phyloP scores from a whole-genome alignment of 2,329 filamentous ascomycete species.

The Trichoderma breve region DNA sequence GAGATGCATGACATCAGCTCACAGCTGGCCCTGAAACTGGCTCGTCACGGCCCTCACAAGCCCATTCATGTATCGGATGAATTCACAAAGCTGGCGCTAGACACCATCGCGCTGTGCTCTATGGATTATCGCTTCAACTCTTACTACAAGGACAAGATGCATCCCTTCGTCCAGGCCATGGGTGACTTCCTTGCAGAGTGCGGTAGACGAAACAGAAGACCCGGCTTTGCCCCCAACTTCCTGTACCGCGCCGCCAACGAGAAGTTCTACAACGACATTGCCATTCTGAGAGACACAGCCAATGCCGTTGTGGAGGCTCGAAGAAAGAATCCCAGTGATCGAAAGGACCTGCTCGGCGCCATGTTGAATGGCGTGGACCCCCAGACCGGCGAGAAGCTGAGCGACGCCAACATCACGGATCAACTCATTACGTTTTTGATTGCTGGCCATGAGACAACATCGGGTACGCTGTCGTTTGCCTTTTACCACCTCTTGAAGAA shows the following conservation, averaged over 20 bases:
- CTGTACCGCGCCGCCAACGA: constrained; percentile 49
- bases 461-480: constrained; percentile 62
- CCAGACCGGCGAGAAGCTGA: constrained; percentile 63
- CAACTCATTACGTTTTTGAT: constrained; percentile 74
- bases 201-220: constrained; percentile 49
- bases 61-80: constrained; percentile 63
- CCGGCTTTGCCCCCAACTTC: constrained; percentile 44
- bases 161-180: constrained; percentile 71
- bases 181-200: constrained; percentile 58
- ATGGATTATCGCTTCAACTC: constrained; percentile 74
- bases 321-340: constrained; percentile 51
- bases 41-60: constrained; percentile 56
- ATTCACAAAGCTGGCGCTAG: constrained; percentile 70
- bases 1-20: constrained; percentile 67
- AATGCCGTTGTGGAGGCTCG: constrained; percentile 60
- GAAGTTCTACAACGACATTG: constrained; percentile 55
- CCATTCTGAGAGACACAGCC: constrained; percentile 53
- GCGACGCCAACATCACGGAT: constrained; percentile 61
- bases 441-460: constrained; percentile 70
- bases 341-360: constrained; percentile 66
- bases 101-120: constrained; percentile 69
- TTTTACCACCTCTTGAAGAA: constrained; percentile 65
- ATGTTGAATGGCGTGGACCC: constrained; percentile 68
- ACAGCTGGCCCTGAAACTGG: constrained; percentile 67
- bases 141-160: constrained; percentile 66